These are phyloP conservation scores for Populus ilicifolia DNA, from an alignment of 345 rosid species.

Conservation along the genomic window DNA sequence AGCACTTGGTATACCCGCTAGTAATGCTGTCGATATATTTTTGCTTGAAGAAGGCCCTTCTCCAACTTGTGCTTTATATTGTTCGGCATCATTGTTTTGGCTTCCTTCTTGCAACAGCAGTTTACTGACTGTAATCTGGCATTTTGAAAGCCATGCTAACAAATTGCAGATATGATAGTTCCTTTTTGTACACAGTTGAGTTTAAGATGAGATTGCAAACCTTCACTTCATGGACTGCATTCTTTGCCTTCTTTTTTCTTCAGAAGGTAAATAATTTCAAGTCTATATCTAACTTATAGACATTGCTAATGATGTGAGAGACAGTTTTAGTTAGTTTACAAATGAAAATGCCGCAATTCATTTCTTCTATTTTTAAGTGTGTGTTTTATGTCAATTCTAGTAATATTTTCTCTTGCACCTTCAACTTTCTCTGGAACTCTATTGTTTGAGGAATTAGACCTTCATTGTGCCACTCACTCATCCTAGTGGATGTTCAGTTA, in stretches of 20 bases:
- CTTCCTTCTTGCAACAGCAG: conserved; percentile 11
- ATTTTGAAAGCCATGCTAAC: conserved; percentile 19
- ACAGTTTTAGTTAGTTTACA: conserved; percentile 3
- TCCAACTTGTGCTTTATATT: conserved; percentile 23
- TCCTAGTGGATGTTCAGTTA: neutral
- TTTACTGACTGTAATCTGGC: conserved; percentile 22
- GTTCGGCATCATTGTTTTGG: conserved; percentile 9
- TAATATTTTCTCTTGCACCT: neutral
- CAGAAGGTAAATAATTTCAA: conserved; percentile 37
- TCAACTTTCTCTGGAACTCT: neutral
- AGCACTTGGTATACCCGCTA: conserved; percentile 13
- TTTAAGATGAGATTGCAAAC: conserved; percentile 25
- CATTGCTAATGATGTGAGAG: conserved; percentile 15
- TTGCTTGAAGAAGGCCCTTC: conserved; percentile 28
- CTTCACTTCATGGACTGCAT: conserved; percentile 28
- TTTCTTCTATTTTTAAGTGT: neutral
- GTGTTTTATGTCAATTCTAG: neutral
- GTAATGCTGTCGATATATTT: conserved; percentile 16
- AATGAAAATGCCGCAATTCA: neutral
- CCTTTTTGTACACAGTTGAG: conserved; percentile 26
- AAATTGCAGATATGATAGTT: conserved; percentile 34
- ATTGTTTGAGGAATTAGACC: neutral
- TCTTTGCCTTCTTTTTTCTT: conserved; percentile 46
- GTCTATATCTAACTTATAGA: conserved; percentile 20
- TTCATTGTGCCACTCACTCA: neutral